Base-by-base conservation (phyloP, 257 asterid genomes). In the Jacaranda copaia region DNA sequence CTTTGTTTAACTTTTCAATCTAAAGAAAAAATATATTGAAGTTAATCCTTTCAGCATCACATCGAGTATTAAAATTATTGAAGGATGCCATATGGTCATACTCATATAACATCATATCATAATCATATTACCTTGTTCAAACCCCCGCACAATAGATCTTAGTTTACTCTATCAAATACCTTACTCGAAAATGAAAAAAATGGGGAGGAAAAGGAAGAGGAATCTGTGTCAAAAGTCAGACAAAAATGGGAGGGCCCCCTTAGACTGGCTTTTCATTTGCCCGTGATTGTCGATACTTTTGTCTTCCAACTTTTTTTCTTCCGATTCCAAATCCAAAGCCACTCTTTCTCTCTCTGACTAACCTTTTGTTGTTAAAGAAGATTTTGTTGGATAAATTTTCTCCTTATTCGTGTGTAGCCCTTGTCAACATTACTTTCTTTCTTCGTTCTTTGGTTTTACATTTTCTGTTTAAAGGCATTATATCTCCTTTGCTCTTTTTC, bases 211-310 rank as follows among this genome's bases (percentile, higher is more conserved):
- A 74, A 2, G 10, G 7, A 72, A 43, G 38, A 62, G 63, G 78
- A 72, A 72, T 79, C 78, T 57, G 6, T 60, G 15, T 49, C 9
- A 58, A 73, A 25, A 16, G 67, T 57, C 20, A 19, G 63, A 75
- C 64, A 80, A 80, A 74, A 58, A 38, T 18, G 68, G 65, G 10
- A 45, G 39, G 77, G 78, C 53, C 68, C 64, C 8, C 11, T 49
- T 20, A 52, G 53, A 36, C 39, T 11, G 16, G 49, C 82, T 60
- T 78, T 62, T 12, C 8, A 14, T 75, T 74, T 79, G 49, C 62
- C 84, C 87, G 84, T 77, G 87, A 83, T 76, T 83, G 65, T 76
- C 78, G 87, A 80, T 80, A 74, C 81, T 72, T 79, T 72, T 83
- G 80, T 12, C 67, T 51, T 11, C 43, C 70, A 40, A 12, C 25